Evolutionary conservation across 2,329 filamentous ascomycete species (phyloP), one percentile per base, ranked within the genome.

Genomic region (Aplosporella prunicola): DNA sequence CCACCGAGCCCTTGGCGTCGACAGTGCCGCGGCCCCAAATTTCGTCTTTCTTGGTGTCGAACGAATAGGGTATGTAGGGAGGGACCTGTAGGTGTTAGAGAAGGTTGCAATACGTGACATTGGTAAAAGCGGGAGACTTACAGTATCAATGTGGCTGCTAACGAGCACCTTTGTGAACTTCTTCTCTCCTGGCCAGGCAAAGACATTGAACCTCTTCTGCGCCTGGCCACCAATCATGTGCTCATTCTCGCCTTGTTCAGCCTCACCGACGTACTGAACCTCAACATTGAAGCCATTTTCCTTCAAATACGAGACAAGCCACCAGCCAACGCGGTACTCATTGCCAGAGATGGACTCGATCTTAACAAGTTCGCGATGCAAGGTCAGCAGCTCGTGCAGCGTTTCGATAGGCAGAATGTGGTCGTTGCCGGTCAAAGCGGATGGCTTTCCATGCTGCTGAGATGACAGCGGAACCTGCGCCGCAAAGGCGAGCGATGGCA

Each of bases 141-240:
- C 76, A 3, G 74, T 78, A 51, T 95, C 88, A 50, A 93, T 89
- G 56, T 94, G 87, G 40, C 80, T 87, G 1, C 78, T 78, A 2
- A 88, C 60, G n/a, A 86, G 64, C 9, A 84, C 65, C 22, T 69
- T 70, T 2, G 78, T 72, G 8, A 69, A 62, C 24, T 69, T 65
- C 11, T 61, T 58, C 31, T 60, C 55, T 16, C 61, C 62, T 2
- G 66, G 60, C 43, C 74, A 86, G 2, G 87, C 87, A 26, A 88
- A 66, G 32, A 94, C 68, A 51, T 94, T 94, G 66, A 80, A 87
- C 27, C 82, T 71, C 20, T 60, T 55, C 25, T 62, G 45, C 38
- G 62, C 57, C n/a, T n/a, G n/a, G n/a, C n/a, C n/a, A n/a, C n/a
- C n/a, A n/a, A n/a, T n/a, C n/a, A n/a, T n/a, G n/a, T n/a, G n/a